Evolutionary conservation across 2,329 filamentous ascomycete genomes (phyloP).

Genomic region (Penicillium sp.): DNA sequence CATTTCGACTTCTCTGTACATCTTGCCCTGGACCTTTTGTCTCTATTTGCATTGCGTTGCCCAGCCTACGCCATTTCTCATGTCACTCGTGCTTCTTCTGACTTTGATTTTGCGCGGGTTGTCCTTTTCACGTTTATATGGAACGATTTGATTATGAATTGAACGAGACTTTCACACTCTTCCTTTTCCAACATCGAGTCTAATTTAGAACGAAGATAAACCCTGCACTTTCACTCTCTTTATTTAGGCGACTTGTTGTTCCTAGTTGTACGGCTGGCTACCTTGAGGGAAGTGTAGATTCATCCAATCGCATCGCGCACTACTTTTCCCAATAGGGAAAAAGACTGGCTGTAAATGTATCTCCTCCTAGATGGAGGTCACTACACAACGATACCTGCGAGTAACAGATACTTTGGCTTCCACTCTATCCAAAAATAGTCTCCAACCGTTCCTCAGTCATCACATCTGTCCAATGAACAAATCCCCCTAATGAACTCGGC

Average conservation of each 20-base stretch:
- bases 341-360: no score
- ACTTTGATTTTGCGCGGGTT: not conserved
- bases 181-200: no score
- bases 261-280: no score
- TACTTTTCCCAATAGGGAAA: not conserved
- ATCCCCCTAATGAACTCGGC: not conserved
- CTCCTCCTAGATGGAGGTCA: no score
- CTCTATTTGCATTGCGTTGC: not conserved
- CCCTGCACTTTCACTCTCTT: no score
- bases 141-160: conserved; percentile 4
- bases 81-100: not conserved
- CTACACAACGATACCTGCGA: not conserved
- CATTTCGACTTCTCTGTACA: conserved; percentile 2
- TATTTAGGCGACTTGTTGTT: not conserved
- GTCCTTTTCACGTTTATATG: not conserved
- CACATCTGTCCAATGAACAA: not conserved
- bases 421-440: not conserved
- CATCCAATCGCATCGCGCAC: not conserved
- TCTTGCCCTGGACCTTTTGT: not conserved
- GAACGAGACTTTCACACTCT: not conserved
- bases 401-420: not conserved
- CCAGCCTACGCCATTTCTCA: not conserved
- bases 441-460: not conserved
- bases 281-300: no score
- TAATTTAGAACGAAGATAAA: not conserved